These are phyloP conservation scores for Dittrichia graveolens DNA, from an alignment of 129 eudicot species.

Conservation along the genomic window DNA sequence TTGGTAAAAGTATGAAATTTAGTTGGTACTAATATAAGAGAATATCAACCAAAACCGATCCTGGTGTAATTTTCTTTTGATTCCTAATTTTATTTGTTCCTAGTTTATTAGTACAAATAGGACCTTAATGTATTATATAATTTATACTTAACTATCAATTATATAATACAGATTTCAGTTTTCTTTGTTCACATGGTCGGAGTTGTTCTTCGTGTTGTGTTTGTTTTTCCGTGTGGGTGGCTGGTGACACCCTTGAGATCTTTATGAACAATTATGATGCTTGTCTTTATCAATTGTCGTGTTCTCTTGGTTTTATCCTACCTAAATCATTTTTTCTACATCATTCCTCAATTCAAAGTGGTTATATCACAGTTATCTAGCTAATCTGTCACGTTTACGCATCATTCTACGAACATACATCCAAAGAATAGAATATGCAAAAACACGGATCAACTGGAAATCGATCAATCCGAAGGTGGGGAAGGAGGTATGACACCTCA, in stretches of 20 bases:
- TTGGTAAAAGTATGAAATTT: no score
- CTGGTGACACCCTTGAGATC: not conserved
- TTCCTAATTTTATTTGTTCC: not conserved
- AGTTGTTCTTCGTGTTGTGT: not conserved
- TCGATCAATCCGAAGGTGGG: no score
- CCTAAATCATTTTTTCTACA: no score
- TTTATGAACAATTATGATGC: not conserved
- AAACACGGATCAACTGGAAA: no score
- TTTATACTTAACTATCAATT: not conserved
- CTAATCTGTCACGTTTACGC: no score
- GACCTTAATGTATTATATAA: not conserved
- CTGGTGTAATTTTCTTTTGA: not conserved
- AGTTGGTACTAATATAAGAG: no score
- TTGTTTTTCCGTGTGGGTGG: not conserved
- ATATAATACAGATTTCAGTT: not conserved
- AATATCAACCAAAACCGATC: no score
- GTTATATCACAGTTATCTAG: no score
- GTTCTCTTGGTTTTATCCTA: not conserved
- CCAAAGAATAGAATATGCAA: no score
- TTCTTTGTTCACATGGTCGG: not conserved
- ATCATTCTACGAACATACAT: no score
- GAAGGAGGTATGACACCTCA: no score
- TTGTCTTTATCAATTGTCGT: not conserved
- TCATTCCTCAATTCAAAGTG: no score
- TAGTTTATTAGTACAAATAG: not conserved